Evolutionary conservation across 306 rosid species (phyloP), one percentile per base, ranked within the genome.

Genomic region (Hippophae rhamnoides): DNA sequence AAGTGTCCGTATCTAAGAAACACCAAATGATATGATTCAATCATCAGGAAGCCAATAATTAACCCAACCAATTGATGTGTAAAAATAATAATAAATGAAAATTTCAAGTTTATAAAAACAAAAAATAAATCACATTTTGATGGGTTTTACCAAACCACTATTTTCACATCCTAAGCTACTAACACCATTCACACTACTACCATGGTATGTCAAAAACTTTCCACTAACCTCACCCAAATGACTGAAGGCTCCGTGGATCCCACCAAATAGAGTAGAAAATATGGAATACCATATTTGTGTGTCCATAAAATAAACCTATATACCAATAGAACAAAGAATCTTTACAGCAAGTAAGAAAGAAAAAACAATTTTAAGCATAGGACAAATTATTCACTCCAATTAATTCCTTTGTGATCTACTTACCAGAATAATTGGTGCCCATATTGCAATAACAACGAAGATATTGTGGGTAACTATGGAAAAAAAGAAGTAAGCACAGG

Each of bases 261-360:
- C 98, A 60, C 98, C 98, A 66, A 85, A 83, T 61, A 92, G 52
- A 58, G 96, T 85, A 56, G 98, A 86, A 78, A 74, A 92, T 78
- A 92, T 92, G 72, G 95, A 87, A 82, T 92, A 92, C 96, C 98
- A 92, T 76, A 92, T 87, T 85, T 92, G 98, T 53, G 95, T 75
- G 77, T 92, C 98, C 98, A 85, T 83, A 80, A 92, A 83, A 78
- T 87, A 92, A 64, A 92, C 98, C 98, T 92, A 79, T 49, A 60
- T 14, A 72, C 61, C 58, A 71, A 75, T 60, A 58, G 64, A 70
- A 60, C 60, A 74, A 61, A 56, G 13, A 11, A 59, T 26, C 61
- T 50, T 41, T 51, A 49, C 64, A 72, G 42, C 50, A 41, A 51
- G 51, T 59, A 61, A 40, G 46, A 46, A 51, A 55, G 40, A 53